Conservation (phyloP, 345 rosid species). For the Triadica sebifera region DNA sequence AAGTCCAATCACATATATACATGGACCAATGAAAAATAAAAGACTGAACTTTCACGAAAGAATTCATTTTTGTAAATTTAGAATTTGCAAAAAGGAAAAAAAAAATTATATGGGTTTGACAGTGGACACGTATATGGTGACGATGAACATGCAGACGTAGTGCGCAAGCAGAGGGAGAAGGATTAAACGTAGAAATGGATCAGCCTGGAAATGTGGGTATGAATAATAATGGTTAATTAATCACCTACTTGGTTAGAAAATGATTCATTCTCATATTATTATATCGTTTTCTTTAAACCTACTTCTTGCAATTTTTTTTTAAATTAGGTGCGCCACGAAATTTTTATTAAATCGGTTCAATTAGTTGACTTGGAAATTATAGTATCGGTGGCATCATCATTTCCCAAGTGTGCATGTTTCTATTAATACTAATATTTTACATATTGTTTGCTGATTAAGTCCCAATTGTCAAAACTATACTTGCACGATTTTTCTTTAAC, state of each 20-base stretch:
- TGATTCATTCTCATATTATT: neutral
- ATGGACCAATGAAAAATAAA: too few species aligned
- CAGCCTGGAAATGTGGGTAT: too few species aligned
- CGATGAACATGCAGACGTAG: neutral
- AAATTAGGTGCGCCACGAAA: neutral
- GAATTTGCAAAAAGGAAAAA: too few species aligned
- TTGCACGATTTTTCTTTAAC: too few species aligned
- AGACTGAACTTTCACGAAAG: too few species aligned
- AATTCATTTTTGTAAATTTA: too few species aligned
- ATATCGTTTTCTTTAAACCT: neutral
- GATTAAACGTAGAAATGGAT: neutral
- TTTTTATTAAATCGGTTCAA: neutral
- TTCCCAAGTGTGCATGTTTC: neutral
- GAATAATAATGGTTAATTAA: neutral
- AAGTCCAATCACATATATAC: too few species aligned
- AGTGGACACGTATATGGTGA: neutral
- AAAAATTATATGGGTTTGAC: too few species aligned
- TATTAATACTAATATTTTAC: too few species aligned
- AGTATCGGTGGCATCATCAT: neutral
- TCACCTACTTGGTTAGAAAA: neutral
- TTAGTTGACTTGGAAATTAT: constrained; percentile 4
- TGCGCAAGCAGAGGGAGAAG: neutral
- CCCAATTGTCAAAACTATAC: too few species aligned
- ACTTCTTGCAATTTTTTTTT: neutral
- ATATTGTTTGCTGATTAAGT: too few species aligned